phyloP scores from a whole-genome alignment of 208 protist genomes.

The Crithidia thermophila region DNA sequence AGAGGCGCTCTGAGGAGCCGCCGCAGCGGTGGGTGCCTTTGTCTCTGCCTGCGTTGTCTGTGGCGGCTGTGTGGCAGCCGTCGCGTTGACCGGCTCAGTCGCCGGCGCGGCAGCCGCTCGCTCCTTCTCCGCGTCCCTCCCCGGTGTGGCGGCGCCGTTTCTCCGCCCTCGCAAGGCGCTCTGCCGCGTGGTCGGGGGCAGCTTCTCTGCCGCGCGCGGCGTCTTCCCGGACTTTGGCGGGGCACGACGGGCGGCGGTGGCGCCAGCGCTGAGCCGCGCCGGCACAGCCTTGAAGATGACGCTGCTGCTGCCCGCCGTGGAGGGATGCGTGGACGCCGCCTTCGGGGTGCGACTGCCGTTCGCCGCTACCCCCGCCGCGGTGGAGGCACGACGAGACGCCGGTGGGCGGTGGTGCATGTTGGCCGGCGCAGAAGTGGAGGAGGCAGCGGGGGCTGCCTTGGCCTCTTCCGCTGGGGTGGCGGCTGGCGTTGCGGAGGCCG shows the following conservation, averaged over 20 bases:
- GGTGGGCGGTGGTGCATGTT: constrained; percentile 4
- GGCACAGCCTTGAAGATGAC: constrained; percentile 13
- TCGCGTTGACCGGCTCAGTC: too few relatives aligned
- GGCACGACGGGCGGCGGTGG: neutral
- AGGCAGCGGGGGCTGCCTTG: neutral
- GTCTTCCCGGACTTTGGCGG: neutral
- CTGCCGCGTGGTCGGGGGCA: neutral
- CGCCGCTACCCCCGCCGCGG: neutral
- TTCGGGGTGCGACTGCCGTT: neutral
- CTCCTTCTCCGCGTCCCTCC: neutral
- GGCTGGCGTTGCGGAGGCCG: too few relatives aligned
- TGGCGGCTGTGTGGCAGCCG: neutral
- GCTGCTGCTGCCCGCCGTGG: neutral
- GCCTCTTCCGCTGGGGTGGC: neutral
- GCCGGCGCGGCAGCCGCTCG: neutral
- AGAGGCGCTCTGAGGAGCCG: too few relatives aligned
- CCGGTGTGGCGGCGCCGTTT: neutral
- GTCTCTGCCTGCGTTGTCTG: neutral
- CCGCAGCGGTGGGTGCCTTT: neutral
- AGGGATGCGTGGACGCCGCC: neutral
- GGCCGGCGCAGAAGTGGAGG: neutral
- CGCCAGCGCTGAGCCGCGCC: constrained; percentile 1
- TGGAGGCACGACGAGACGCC: neutral
- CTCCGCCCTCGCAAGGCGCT: neutral
- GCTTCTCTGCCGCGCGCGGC: neutral